Evolutionary conservation across 2,329 filamentous ascomycete species (phyloP), one percentile per base, ranked within the genome.

Genomic region (Ilyonectria robusta): DNA sequence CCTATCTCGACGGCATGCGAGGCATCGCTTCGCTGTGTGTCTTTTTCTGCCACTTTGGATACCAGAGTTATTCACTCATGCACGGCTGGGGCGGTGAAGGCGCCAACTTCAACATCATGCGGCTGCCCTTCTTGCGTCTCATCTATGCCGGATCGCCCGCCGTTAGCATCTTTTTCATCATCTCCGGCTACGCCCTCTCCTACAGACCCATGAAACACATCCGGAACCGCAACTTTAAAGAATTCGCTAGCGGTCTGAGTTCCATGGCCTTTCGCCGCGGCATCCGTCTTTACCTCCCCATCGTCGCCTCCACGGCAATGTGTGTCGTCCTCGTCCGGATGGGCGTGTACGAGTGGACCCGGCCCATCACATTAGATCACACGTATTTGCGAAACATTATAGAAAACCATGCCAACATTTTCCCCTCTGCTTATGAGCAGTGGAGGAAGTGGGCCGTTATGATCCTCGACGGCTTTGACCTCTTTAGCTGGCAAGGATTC

Each of bases 101-200:
- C 68, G 84, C 26, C 26, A 26, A 87, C 77, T 82, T 83, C 72
- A 73, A 84, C 65, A 64, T 86, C 53, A 79, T 87, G 68, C 84
- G 86, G 71, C 81, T 89, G 2, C 87, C 87, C 9, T 83, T 89
- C 66, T 59, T 89, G 21, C 81, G 87, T 17, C 79, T 89, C 5
- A 80, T 86, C 62, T 89, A 85, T 73, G 84, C 85, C 58, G 87
- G 87, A 1, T 86, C 85, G 3, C 84, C 86, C 0, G 87, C 87
- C 72, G 88, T 90, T 40, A 86, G 84, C 77, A 78, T 89, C 70
- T 91, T 91, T 80, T 90, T 89, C 74, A 84, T 90, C 72, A 87
- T 90, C 48, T 89, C 87, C 0, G 88, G 88, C 26, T 90, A 89
- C 76, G 89, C 87, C 3, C 81, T 91, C 10, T 86, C 85, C 31